Evolutionary conservation across 2,329 filamentous ascomycete genomes (phyloP).

Genomic region (Chrysosporium queenslandicum): DNA sequence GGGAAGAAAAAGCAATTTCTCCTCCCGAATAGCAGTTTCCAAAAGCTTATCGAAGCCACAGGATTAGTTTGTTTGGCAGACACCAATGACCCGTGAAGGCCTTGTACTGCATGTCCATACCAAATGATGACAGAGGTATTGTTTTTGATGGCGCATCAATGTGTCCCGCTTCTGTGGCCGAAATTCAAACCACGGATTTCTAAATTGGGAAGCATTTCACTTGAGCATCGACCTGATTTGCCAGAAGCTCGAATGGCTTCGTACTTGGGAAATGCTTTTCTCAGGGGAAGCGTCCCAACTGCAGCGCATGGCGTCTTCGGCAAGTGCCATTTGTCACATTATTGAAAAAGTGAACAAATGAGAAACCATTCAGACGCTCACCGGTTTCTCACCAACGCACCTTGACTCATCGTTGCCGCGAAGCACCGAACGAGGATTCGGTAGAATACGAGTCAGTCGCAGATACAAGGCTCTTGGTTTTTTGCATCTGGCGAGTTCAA

Average conservation of each 20-base stretch:
- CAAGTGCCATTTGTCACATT: background rate
- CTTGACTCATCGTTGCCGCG: background rate
- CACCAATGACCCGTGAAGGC: background rate
- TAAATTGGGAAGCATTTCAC: background rate
- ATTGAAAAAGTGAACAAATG: background rate
- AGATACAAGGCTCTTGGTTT: background rate
- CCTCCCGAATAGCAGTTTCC: background rate
- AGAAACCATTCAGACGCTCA: background rate
- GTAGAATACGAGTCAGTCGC: constrained; percentile 6
- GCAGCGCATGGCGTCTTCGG: background rate
- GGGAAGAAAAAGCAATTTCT: background rate
- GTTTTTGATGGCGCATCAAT: background rate
- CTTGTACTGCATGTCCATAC: background rate
- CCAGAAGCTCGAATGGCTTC: background rate
- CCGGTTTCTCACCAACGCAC: background rate
- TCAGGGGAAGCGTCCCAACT: background rate
- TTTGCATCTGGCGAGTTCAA: background rate
- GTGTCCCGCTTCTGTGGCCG: background rate
- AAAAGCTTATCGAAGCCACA: constrained; percentile 1
- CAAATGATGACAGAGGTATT: background rate
- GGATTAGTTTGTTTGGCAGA: background rate
- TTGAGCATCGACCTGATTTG: background rate
- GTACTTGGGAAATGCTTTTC: background rate
- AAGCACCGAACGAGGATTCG: background rate
- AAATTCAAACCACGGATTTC: background rate